Conservation (phyloP, 139 green algal genomes). For the Chlamydomonas applanata region DNA sequence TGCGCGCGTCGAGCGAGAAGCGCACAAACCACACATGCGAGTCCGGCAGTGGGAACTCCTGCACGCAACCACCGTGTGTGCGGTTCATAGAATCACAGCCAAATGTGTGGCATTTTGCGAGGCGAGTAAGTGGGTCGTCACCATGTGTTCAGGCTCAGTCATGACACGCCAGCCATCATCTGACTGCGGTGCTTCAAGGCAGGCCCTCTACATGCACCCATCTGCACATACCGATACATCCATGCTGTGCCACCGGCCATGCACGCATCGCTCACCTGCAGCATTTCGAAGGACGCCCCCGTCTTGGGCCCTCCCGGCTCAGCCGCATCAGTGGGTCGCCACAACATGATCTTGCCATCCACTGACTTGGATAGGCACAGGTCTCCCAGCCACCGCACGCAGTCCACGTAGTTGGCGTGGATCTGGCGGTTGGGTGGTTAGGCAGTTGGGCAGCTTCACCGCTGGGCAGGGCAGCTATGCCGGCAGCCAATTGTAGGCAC, state of each 20-base stretch:
- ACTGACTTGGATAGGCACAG: constrained; percentile 69
- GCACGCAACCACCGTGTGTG: background rate
- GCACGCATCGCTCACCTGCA: constrained; percentile 11
- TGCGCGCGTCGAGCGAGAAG: constrained; percentile 55
- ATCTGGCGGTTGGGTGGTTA: constrained; percentile 36
- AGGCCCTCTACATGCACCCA: background rate
- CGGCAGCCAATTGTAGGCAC: background rate
- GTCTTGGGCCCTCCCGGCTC: constrained; percentile 16
- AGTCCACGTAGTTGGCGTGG: constrained; percentile 83
- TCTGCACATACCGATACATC: too few relatives aligned
- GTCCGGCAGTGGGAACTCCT: constrained; percentile 57
- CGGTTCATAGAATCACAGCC: too few relatives aligned
- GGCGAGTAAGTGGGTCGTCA: too few relatives aligned
- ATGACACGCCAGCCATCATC: too few relatives aligned
- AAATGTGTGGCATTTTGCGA: too few relatives aligned
- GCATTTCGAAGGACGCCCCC: constrained; percentile 10
- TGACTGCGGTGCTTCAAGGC: too few relatives aligned
- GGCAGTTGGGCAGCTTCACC: background rate
- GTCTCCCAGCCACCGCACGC: constrained; percentile 75
- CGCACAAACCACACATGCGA: constrained; percentile 71
- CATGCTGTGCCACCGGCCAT: background rate
- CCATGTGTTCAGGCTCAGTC: too few relatives aligned
- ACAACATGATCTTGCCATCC: constrained; percentile 26
- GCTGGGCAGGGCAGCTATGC: background rate
- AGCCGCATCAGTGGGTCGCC: background rate